Evolutionary conservation across 768 basidiomycete genomes (phyloP), one percentile per base, ranked within the genome.

Genomic region (Naganishia friedmannii): DNA sequence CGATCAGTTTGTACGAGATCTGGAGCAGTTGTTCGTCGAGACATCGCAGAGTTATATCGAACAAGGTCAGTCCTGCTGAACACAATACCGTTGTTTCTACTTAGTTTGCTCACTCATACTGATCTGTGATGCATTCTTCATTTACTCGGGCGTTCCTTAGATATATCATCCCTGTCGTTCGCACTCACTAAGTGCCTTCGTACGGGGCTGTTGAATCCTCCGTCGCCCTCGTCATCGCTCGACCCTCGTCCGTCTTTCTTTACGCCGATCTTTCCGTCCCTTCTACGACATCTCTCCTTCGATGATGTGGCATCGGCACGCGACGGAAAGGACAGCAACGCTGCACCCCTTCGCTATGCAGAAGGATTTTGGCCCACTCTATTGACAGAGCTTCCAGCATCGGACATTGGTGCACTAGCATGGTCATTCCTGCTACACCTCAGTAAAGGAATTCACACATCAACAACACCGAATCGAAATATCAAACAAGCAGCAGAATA

Each of bases 401-500:
- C 51, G 8, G 55, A 48, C 34, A 57, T 55, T 34, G 45, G 26
- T 19, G 26, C 56, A 13, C 21, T 69, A 28, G 57, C 45, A 12
- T 69, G 68, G 68, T 69, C 68, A 17, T 71, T 71, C 46, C 32
- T 71, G 12, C 39, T 66, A 15, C 70, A 66, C 42, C 54, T 71
- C 9, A 67, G 39, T 23, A 26, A n/a, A 31, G 34, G 54, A 9
- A 66, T 57, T 10, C 65, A 31, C 17, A 23, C 65, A 9, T 53
- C 65, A 4, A 2, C 65, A 42, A 26, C 79, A 83, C 29, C 84
- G 86, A 73, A 83, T 82, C 9, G 74, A 81, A 39, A 82, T 88
- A 70, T 79, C 51, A 60, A 86, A 84, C 81, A 83, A n/a, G 87
- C 89, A 56, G 87, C 87, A 0, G 68, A 73, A 8, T 74, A 92